phyloP scores from a whole-genome alignment of 331 rosid species.

The Rosa hybrid region DNA sequence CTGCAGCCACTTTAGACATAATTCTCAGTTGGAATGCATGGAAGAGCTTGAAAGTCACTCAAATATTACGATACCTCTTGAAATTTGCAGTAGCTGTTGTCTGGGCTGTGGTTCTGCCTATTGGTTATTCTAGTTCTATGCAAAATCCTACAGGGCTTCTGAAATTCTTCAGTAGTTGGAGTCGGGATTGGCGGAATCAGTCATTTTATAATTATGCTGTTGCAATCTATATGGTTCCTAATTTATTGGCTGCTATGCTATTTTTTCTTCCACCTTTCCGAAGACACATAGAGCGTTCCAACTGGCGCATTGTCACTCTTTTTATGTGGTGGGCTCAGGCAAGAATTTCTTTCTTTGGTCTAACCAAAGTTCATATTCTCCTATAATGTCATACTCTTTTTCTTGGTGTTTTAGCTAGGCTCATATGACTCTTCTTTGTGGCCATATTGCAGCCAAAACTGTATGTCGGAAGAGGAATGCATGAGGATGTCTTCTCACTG shows the following conservation, averaged over 20 bases:
- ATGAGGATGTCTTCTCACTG: slow-evolving; percentile 75
- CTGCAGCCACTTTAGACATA: slow-evolving; percentile 81
- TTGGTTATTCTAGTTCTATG: slow-evolving; percentile 72
- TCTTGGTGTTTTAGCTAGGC: slow-evolving; percentile 14
- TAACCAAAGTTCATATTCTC: slow-evolving; percentile 4
- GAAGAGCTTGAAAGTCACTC: slow-evolving; percentile 84
- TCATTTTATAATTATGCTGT: slow-evolving; percentile 72
- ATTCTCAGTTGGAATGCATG: slow-evolving; percentile 79
- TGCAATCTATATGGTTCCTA: slow-evolving; percentile 72
- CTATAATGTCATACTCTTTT: not conserved
- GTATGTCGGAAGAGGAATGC: slow-evolving; percentile 92
- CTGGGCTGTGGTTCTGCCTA: slow-evolving; percentile 87
- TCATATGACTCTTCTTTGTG: slow-evolving; percentile 24
- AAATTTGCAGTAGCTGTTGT: slow-evolving; percentile 79
- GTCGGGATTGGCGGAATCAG: slow-evolving; percentile 69
- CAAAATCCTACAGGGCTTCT: slow-evolving; percentile 78
- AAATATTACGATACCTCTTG: slow-evolving; percentile 80
- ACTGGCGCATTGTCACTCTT: slow-evolving; percentile 60
- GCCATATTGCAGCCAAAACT: slow-evolving; percentile 79
- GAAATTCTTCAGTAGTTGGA: slow-evolving; percentile 83
- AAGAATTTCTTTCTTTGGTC: slow-evolving; percentile 33
- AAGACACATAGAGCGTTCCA: slow-evolving; percentile 79
- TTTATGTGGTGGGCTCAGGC: slow-evolving; percentile 99
- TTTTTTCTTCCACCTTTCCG: slow-evolving; percentile 92
- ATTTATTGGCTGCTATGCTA: slow-evolving; percentile 63